These are phyloP conservation scores for Odontarrhena argentea DNA, from an alignment of 345 rosid genomes.

Conservation along the genomic window DNA sequence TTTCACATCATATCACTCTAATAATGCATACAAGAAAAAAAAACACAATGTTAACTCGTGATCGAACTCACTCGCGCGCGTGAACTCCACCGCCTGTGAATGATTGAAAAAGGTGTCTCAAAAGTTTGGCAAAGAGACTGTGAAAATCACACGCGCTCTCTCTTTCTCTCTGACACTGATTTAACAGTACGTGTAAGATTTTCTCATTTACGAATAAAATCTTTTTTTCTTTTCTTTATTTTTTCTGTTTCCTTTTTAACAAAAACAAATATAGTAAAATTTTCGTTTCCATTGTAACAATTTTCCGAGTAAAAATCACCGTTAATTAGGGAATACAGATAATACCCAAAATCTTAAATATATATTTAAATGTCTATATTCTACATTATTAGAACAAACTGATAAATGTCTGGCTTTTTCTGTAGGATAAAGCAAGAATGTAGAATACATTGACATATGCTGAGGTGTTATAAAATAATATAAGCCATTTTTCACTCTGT, in stretches of 20 bases:
- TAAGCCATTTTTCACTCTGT: no score
- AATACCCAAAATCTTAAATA: constrained; percentile 14
- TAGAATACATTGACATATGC: constrained; percentile 12
- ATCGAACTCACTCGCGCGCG: constrained; percentile 30
- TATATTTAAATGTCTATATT: constrained; percentile 14
- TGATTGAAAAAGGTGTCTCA: constrained; percentile 4
- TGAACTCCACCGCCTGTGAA: not conserved
- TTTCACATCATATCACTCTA: constrained; percentile 13
- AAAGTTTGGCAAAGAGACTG: constrained; percentile 21
- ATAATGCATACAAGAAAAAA: constrained; percentile 11
- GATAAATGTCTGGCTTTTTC: constrained; percentile 19
- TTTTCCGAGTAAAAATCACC: constrained; percentile 2
- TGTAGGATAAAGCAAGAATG: constrained; percentile 4
- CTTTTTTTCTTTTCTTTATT: not conserved
- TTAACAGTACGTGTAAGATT: constrained; percentile 37
- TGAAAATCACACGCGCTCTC: constrained; percentile 31
- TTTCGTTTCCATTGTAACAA: constrained; percentile 27
- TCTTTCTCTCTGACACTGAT: constrained; percentile 37
- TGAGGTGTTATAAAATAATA: not conserved
- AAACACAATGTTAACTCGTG: constrained; percentile 8
- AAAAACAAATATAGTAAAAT: not conserved
- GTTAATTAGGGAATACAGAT: not conserved
- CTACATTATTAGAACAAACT: not conserved
- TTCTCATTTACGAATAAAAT: no score
- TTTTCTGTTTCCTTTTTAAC: not conserved